These are phyloP conservation scores for Debaryomyces subglobosus DNA, from an alignment of 1,139 yeast species.

Conservation along the genomic window DNA sequence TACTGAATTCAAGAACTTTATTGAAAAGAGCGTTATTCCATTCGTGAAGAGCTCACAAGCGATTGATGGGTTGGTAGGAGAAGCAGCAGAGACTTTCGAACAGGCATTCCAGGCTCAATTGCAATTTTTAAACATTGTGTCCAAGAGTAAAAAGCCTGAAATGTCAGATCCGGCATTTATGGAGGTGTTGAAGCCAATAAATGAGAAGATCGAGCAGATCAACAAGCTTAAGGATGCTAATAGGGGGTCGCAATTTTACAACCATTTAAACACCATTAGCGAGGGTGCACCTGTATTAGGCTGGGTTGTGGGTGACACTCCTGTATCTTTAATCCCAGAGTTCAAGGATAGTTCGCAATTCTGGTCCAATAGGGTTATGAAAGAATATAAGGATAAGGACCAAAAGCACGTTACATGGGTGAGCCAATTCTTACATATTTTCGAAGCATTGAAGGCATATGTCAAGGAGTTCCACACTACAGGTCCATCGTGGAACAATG, in stretches of 20 bases:
- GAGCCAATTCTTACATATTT: constrained; percentile 58
- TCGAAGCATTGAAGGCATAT: constrained; percentile 70
- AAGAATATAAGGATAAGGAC: constrained; percentile 76
- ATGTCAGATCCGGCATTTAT: constrained; percentile 54
- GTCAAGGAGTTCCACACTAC: constrained; percentile 78
- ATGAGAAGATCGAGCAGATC: constrained; percentile 59
- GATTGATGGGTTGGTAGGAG: constrained; percentile 65
- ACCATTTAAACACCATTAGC: constrained; percentile 79
- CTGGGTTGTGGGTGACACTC: constrained; percentile 81
- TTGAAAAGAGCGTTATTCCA: constrained; percentile 59
- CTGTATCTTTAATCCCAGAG: constrained; percentile 74
- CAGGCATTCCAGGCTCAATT: constrained; percentile 65
- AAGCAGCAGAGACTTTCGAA: constrained; percentile 58
- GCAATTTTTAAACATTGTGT: constrained; percentile 60
- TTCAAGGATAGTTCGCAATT: constrained; percentile 91
- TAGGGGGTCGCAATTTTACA: constrained; percentile 63
- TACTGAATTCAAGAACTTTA: constrained; percentile 55
- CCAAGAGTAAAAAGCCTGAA: constrained; percentile 67
- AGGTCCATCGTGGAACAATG: constrained; percentile 76
- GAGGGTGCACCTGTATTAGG: constrained; percentile 92
- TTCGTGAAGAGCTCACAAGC: constrained; percentile 58
- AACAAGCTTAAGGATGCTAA: constrained; percentile 71
- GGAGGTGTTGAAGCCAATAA: constrained; percentile 69
- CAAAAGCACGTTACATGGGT: constrained; percentile 80
- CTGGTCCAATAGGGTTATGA: constrained; percentile 89